phyloP scores from a whole-genome alignment of 805 yeast species.

The Novakomyces olei region DNA sequence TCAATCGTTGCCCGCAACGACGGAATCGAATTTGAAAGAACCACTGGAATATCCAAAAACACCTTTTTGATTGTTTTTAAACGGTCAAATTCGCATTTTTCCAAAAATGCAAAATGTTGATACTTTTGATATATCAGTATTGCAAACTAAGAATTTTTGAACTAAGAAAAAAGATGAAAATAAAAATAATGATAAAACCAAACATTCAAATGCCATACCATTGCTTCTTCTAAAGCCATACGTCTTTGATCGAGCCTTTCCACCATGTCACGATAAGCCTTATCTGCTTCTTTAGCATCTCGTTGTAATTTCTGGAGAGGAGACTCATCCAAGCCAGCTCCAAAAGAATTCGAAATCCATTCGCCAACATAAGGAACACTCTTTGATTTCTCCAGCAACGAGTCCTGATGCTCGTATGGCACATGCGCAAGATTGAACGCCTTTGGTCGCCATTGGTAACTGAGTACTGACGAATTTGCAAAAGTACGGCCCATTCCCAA shows the following conservation, averaged over 20 bases:
- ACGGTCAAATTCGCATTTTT: slow-evolving; percentile 61
- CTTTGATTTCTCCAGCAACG: slow-evolving; percentile 4
- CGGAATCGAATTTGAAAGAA: slow-evolving; percentile 38
- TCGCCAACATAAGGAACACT: slow-evolving; percentile 15
- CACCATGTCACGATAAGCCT: slow-evolving; percentile 31
- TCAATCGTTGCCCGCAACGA: slow-evolving; percentile 38
- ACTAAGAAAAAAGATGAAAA: too few relatives aligned
- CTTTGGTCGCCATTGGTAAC: slow-evolving; percentile 59
- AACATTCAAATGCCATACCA: slow-evolving; percentile 56
- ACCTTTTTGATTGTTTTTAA: slow-evolving; percentile 55
- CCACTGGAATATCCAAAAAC: slow-evolving; percentile 45
- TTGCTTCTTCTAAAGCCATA: slow-evolving; percentile 47
- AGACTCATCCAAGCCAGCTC: slow-evolving; percentile 23
- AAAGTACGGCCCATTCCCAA: slow-evolving; percentile 19
- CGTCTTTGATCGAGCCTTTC: slow-evolving; percentile 39
- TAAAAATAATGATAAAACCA: too few relatives aligned
- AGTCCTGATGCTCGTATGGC: slow-evolving; percentile 3
- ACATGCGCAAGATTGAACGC: slow-evolving; percentile 29
- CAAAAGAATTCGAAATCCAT: slow-evolving; percentile 8
- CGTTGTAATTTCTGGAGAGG: slow-evolving; percentile 29
- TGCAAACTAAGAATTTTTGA: too few relatives aligned
- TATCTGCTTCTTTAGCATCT: slow-evolving; percentile 39
- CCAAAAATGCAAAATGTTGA: slow-evolving; percentile 40
- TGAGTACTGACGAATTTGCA: slow-evolving; percentile 50
- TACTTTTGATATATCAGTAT: too few relatives aligned